Base-by-base conservation (phyloP, 2,329 filamentous ascomycete species). In the Bretziella fagacearum region DNA sequence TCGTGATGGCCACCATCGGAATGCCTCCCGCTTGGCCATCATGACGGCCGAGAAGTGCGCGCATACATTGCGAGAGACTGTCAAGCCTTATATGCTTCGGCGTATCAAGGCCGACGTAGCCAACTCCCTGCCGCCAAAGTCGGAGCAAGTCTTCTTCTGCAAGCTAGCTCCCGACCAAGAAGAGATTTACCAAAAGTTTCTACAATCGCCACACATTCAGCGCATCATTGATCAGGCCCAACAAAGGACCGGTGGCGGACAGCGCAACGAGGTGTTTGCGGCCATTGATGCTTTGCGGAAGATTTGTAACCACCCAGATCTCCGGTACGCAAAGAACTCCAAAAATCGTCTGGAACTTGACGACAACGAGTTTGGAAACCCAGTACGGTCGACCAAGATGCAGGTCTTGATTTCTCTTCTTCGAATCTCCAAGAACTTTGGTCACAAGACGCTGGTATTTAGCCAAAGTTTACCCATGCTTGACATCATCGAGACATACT, bases 241-340 rank as follows among this genome's bases (percentile, higher is more conserved):
- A 25, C 35, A 29, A 20, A 29, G 40, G 15, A 43, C 8, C n/a
- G 20, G 26, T 15, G 25, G 25, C 13, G 20, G 44, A 7, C 30
- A 44, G 33, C 17, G 32, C 2, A 51, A 53, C 32, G 52, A 46
- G 8, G 40, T 53, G 6, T 52, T 98, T 1, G 93, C 81, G 55
- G 91, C 89, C 6, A 85, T 98, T 52, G 87, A 95, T 55, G 81
- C 87, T 22, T 67, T 98, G 32, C 79, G 91, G 44, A 98, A 98
- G 62, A 89, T 98, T 47, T 96, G 89, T 66, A 98, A 98, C 53
- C 93, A 98, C 56, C 91, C 93, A 0, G 91, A 98, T 63, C 68
- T 98, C 1, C 66, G 81, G 2, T 78, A 33, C 26, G 29, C 47
- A 20, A 48, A 51, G 23, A 47, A 44, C 8, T 41, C 27, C n/a